phyloP scores from a whole-genome alignment of 768 basidiomycete genomes.

The Boletus rubroflammeus region DNA sequence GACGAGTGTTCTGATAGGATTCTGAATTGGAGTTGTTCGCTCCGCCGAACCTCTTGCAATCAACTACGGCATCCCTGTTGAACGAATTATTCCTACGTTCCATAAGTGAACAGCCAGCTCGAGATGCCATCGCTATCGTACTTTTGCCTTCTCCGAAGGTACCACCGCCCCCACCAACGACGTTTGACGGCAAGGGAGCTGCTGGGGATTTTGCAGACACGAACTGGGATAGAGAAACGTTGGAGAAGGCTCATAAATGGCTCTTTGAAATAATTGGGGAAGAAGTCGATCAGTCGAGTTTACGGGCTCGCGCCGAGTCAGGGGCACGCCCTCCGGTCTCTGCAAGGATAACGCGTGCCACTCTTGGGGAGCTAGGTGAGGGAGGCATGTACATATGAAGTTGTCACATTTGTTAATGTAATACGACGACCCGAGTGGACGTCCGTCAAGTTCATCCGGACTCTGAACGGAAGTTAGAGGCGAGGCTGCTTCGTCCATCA shows the following conservation, averaged over 20 bases:
- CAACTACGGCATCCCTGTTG: conserved; percentile 53
- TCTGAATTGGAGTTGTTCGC: conserved; percentile 38
- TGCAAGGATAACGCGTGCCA: conserved; percentile 6
- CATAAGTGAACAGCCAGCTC: background rate
- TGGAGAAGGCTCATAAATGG: conserved; percentile 36
- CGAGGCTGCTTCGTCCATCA: background rate
- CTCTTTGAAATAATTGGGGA: conserved; percentile 36
- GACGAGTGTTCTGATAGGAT: conserved; percentile 25
- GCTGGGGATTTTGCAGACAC: conserved; percentile 24
- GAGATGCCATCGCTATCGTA: conserved; percentile 25
- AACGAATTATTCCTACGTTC: conserved; percentile 19
- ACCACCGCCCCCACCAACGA: conserved; percentile 39
- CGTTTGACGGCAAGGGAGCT: conserved; percentile 32
- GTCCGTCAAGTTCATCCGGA: too few relatives aligned
- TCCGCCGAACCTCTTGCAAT: conserved; percentile 56
- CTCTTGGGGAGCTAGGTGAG: conserved; percentile 39
- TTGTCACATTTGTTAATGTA: background rate
- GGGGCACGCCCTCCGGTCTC: conserved; percentile 1
- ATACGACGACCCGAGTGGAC: background rate
- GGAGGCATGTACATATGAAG: conserved; percentile 50
- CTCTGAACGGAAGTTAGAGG: background rate
- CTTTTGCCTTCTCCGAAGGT: conserved; percentile 49
- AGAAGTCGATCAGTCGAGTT: conserved; percentile 4
- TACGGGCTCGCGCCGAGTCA: conserved; percentile 10
- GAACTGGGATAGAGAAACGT: conserved; percentile 34